Evolutionary conservation across 2,329 filamentous ascomycete species (phyloP), one percentile per base, ranked within the genome.

Genomic region (Fusarium udum): DNA sequence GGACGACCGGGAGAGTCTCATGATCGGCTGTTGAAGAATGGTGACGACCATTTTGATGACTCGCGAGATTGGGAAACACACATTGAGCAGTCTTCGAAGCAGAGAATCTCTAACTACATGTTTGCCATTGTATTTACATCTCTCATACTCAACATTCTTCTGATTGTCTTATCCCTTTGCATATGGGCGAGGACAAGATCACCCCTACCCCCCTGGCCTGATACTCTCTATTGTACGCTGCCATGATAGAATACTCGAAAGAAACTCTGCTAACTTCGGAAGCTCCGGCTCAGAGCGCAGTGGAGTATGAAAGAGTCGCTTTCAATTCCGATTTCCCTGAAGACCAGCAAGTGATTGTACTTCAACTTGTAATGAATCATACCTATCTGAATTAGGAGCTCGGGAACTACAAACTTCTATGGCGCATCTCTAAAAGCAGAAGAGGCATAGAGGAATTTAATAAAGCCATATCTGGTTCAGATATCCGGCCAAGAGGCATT

Each of bases 271-370:
- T 43, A 16, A 40, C 9, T 31, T 4, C 2, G 0, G 12, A 16
- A 63, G 60, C 52, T n/a, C 60, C 52, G 1, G 42, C 60, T 1
- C 40, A 63, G 18, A 40, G 12, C 12, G 52, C 40, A 28, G 52
- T 63, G 3, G n/a, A 63, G n/a, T 63, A 63, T 18, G 42, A 63
- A 24, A 36, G 34, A 34, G 4, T 58, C 16, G 49, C 42, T 4
- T 63, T 63, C 14, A 63, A 58, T 31, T 63, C 52, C 11, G 60
- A 58, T 15, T 63, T 58, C 9, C 52, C 60, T 1, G 52, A 58
- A 63, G 60, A 58, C 4, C 52, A 63, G 61, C 31, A 15, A 28
- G 61, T 20, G n/a, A 4, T 40, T 1, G 11, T 7, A 4, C 1
- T 8, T 14, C 18, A 20, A 1, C 26, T 4, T 16, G 11, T 6